Percentiles rank a stretch among this genome's conserved stretches.
Evolutionary conservation across 2,329 filamentous ascomycete genomes (phyloP).

Genomic region (Juglanconis juglandina): DNA sequence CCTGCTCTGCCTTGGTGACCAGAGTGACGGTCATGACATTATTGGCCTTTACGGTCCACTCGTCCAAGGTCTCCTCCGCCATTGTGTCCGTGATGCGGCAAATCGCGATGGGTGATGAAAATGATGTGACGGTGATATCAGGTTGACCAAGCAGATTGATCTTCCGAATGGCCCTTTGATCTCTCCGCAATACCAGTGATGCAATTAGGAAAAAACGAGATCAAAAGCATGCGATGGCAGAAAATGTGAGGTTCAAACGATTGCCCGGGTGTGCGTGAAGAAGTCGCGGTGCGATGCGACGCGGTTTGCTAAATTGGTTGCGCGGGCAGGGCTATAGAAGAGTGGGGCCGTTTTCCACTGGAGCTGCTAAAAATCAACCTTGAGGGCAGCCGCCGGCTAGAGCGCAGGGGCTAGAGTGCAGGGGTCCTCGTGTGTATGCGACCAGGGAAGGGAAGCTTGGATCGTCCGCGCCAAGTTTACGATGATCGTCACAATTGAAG

Average conservation of each 20-base stretch:
- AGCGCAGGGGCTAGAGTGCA: no score
- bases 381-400: background rate
- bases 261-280: background rate
- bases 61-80: conserved; percentile 13
- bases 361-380: background rate
- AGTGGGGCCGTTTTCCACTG: conserved; percentile 7
- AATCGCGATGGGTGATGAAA: background rate
- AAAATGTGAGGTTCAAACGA: background rate
- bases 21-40: conserved; percentile 62
- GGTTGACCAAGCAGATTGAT: background rate
- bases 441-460: no score
- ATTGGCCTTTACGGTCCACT: conserved; percentile 53
- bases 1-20: conserved; percentile 45
- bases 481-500: no score
- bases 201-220: no score
- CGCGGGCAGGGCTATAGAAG: background rate
- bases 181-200: no score
- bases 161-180: background rate
- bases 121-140: no score
- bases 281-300: conserved; percentile 8
- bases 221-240: no score
- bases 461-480: no score
- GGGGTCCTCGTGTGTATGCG: no score
- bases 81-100: background rate
- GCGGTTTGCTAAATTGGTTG: conserved; percentile 9